Evolutionary conservation across 768 basidiomycete species (phyloP), one percentile per base, ranked within the genome.

Genomic region (Mycena olivaceomarginata): DNA sequence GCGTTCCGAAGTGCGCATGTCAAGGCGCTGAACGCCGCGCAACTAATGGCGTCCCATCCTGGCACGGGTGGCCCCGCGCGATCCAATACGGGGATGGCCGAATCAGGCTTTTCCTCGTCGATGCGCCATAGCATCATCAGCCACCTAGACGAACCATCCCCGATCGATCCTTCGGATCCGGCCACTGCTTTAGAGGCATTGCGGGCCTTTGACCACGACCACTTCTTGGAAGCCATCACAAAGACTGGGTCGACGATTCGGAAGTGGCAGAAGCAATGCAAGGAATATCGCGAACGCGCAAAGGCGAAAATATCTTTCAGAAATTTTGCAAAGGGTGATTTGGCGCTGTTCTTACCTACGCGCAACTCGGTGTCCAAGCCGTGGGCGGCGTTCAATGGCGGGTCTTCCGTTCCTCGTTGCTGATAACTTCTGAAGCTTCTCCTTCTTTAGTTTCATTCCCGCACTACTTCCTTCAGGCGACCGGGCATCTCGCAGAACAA

Each of bases 301-400:
- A 97, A 95, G 85, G 96, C 97, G 72, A 98, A 98, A 86, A 98
- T 99, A 72, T 95, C 98, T 0, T 99, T 99, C 85, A 90, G 97
- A 80, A 98, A 98, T 86, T 99, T 99, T 80, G 90, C 94, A 10
- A 98, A 97, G 83, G 97, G 98, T 12, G 98, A 99, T 85, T 88
- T 99, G 67, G 98, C 98, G 1, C 88, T 99, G 41, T 99, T 99
- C 86, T 88, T 99, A 16, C 98, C 98, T 2, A 99, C 98, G 0
- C 90, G 98, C 63, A 99, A 99, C 85, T 97, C 97, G 40, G 92
- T 96, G 8, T 94, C 95, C 57, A 97, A 96, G 83, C 96, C 97
- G 1, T 99, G 98, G 98, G 98, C 98, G 31, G 98, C 98, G 12
- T 99, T 99, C 87, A 99, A 99, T 85, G 95, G 97, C 97, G 83